Base-by-base conservation (phyloP, 1,284 basidiomycete genomes). In the Leccinum angustisporum region DNA sequence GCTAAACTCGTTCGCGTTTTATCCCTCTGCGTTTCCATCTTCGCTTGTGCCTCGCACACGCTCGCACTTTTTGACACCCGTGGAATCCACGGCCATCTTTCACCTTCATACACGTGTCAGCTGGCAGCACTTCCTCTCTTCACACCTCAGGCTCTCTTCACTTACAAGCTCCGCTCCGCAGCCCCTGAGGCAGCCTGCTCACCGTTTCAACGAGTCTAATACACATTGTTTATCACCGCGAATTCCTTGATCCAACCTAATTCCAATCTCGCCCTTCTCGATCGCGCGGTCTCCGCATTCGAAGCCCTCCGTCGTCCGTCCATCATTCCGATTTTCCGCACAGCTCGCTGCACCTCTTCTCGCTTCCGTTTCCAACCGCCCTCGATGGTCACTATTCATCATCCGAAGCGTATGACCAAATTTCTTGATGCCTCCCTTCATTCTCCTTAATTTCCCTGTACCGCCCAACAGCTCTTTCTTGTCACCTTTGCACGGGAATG, bases 201-300 rank as follows among this genome's bases (percentile, higher is more conserved):
- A 52, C 50, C 53, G 30, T 43, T 38, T 56, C 56, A 66, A 25
- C 62, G 11, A 67, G 57, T 51, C 43, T 62, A 58, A 56, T 57
- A 51, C 43, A 16, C 65, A 52, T 58, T 65, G 11, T 56, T 58
- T 65, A 68, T 65, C 65, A 56, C 67, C 62, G 65, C 38, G 58
- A 66, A 67, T 68, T 59, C 1, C 54, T 60, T 67, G 58, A 68
- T 40, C 21, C 59, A 65, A 61, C 65, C 60, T 67, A 68, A 69
- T 71, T 58, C 62, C 55, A 68, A 68, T 68, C 67, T 71, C 38
- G 4, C 67, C 27, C 55, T 36, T 46, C 57, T 18, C 71, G 66
- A 72, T 69, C 70, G 65, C 68, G 67, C 65, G 65, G 57, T 62
- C 70, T 61, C 66, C 67, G 69, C 59, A 48, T 58, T 62, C 57